Base-by-base conservation (phyloP, 805 yeast genomes). In the Wickerhamomyces alni region DNA sequence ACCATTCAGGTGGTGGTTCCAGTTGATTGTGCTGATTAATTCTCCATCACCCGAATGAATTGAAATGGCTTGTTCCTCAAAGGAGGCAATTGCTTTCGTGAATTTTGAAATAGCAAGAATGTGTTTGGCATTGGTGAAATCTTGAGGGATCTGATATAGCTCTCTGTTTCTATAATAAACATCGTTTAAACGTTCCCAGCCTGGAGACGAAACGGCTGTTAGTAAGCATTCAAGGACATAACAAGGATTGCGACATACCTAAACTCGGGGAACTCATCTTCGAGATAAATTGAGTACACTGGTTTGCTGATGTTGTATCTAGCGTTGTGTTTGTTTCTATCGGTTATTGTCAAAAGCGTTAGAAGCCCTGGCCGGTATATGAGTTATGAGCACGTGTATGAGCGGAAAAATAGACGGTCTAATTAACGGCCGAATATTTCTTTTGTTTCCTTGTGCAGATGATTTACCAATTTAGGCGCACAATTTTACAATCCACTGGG, bases 161-260 rank as follows among this genome's bases (percentile, higher is more conserved):
- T 75, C 71, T 39, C 80, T 60, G 15, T 72, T 68, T 40, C 83
- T 66, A 49, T 87, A 88, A 57, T 74, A 86, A 9, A 77, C 82
- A 57, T 78, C 77, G 39, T 76, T 79, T 16, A 88, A 69, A 46
- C 81, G 72, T 57, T 87, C 95, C 97, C 97, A 88, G 33, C 72
- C 72, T 44, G 33, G n/a, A 6, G 12, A 6, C 17, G n/a, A 32
- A 12, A 12, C 15, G 3, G 19, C 12, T 5, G 28, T 3, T 25
- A 25, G 18, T n/a, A 7, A 15, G 6, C 5, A 12, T 15, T 11
- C 15, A 15, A 18, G 26, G 5, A 12, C 11, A 25, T 24, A n/a
- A 7, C 17, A 10, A 17, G 10, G 17, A n/a, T 9, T 3, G 17
- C 11, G 8, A 39, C 45, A 24, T 19, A 42, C 45, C 45, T 26